phyloP scores from a whole-genome alignment of 768 basidiomycete species.

The Lyophyllum atratum region DNA sequence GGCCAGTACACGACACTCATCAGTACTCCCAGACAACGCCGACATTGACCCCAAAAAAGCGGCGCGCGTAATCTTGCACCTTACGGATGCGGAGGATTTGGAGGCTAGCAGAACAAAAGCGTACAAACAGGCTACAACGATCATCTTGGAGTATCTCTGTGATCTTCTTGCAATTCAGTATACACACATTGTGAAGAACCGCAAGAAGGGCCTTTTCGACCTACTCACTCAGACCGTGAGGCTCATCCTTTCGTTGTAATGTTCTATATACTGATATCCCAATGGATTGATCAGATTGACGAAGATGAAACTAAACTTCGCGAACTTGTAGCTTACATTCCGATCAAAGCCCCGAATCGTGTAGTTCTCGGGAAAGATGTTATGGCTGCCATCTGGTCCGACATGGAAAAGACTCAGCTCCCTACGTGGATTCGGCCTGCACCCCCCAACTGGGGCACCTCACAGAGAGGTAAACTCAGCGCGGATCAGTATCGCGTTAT shows the following conservation, averaged over 20 bases:
- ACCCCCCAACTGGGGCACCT: constrained; percentile 22
- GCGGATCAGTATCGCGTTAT: constrained; percentile 29
- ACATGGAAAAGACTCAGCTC: too few relatives aligned
- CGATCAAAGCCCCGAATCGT: background rate
- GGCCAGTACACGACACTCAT: too few relatives aligned
- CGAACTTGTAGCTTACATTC: constrained; percentile 5
- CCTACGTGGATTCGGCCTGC: constrained; percentile 9
- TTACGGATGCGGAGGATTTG: background rate
- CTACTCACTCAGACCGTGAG: constrained; percentile 7
- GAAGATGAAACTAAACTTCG: background rate
- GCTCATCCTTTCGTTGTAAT: background rate
- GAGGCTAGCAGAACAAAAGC: background rate
- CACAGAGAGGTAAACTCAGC: constrained; percentile 28
- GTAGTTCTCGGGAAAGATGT: constrained; percentile 30
- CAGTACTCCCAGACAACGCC: too few relatives aligned
- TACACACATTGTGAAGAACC: background rate
- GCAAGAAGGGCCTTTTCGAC: constrained; percentile 16
- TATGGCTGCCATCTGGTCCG: constrained; percentile 24
- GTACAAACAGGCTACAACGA: background rate
- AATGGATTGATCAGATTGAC: background rate
- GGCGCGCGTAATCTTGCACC: background rate
- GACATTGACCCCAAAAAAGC: background rate
- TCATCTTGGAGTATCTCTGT: background rate
- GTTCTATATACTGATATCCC: background rate
- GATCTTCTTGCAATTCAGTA: constrained; percentile 10